A percentile compares a stretch with the other conserved stretches of the same genome.
phyloP scores from a whole-genome alignment of 2,329 filamentous ascomycete species.

The Meredithiella fracta region DNA sequence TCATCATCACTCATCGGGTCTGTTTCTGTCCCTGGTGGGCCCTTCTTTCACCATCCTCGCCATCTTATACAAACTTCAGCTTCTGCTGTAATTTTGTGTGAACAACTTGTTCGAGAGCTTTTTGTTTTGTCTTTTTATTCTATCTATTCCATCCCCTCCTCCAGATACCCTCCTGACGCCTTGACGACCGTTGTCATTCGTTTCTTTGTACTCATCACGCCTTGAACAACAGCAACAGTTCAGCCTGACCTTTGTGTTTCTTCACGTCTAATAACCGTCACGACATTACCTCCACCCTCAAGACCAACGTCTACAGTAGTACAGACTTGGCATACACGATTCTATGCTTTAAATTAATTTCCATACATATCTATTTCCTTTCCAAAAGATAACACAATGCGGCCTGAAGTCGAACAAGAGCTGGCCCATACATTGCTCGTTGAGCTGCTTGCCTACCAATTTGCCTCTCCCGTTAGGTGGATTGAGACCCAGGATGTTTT shows the following conservation, averaged over 20 bases:
- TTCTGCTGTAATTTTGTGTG: constrained; percentile 8
- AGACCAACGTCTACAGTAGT: not conserved
- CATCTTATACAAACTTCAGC: constrained; percentile 13
- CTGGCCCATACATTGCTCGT: constrained; percentile 95
- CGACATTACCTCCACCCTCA: constrained; percentile 1
- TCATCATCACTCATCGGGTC: not conserved
- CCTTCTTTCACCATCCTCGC: not conserved
- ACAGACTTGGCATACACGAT: not conserved
- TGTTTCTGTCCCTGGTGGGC: constrained; percentile 4
- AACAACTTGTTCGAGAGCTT: constrained; percentile 2
- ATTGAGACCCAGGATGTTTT: constrained; percentile 99
- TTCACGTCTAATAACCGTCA: constrained; percentile 1
- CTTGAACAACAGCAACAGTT: constrained; percentile 5
- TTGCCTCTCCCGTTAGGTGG: constrained; percentile 97
- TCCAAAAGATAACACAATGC: constrained; percentile 42
- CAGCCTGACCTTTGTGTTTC: constrained; percentile 4
- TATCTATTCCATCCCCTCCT: not conserved
- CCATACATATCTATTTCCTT: constrained; percentile 6
- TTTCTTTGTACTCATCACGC: constrained; percentile 4
- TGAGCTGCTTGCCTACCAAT: constrained; percentile 97
- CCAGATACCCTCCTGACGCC: constrained; percentile 12
- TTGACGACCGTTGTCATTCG: constrained; percentile 4
- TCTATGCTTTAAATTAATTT: constrained; percentile 1
- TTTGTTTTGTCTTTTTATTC: constrained; percentile 7
- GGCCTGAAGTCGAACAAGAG: constrained; percentile 98